Evolutionary conservation across 345 rosid genomes (phyloP), one percentile per base, ranked within the genome.

Genomic region (Citrus inodora): DNA sequence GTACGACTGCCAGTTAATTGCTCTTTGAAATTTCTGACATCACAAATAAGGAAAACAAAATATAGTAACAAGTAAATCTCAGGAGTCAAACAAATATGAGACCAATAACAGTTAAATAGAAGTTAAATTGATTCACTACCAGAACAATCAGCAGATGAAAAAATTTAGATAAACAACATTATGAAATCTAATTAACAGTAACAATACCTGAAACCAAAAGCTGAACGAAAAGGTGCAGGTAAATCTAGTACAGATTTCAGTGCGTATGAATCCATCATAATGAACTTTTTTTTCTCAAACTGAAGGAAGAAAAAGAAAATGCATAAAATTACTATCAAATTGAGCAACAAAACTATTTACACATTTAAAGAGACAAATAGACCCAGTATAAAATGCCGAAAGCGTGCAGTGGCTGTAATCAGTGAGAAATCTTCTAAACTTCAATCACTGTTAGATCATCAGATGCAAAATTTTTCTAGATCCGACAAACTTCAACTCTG

Each of bases 171-270:
- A 37, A 46, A 56, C 33, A 67, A 48, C 22, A 27, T 71, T 56
- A 74, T 17, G 14, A 35, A 64, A 51, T 28, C 16, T n/a, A 78
- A 51, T 46, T 33, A 28, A 61, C 21, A 60, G 35, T 35, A 24
- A 40, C 40, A 40, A 25, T 63, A 95, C 99, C 97, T 92, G 93
- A 95, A 93, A 77, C 80, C 82, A 81, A 89, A 95, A 76, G 83
- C 81, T 67, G 98, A 90, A 75, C 91, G 90, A 82, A 95, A 92
- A 32, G 82, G 89, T 30, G 76, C 79, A 17, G 98, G 97, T 80
- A 93, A 79, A 85, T 95, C 95, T 60, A 87, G 80, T 77, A 92
- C 91, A 19, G 97, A 93, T 87, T 91, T 93, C 53, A 95, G 81
- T 37, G 94, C 27, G 70, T 88, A 88, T 19, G 90, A 85, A 82